Base-by-base conservation (phyloP, 176 grass and related monocot genomes). In the Triticum monococcum region DNA sequence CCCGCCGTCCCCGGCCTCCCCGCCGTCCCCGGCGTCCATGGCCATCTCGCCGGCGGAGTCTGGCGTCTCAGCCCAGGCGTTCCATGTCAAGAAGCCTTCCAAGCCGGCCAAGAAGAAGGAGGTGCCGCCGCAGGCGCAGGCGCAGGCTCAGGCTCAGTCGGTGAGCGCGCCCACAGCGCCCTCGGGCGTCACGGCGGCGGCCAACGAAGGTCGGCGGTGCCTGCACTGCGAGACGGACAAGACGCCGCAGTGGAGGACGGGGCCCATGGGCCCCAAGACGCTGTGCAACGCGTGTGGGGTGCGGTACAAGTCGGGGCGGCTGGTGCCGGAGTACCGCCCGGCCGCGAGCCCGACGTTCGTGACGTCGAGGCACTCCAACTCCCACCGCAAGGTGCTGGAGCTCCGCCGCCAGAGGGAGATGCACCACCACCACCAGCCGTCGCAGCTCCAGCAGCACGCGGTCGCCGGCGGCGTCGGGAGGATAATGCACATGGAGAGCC, bases 231-330 rank as follows among this genome's bases (percentile, higher is more conserved):
- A 91, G 71, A 94, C 96, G 24, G 96, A 98, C 82, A 98, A 92
- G 93, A 98, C 96, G 24, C 96, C 96, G 64, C 97, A 98, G 79
- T 98, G 94, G 97, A 93, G 97, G 83, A 94, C 94, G 6, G 97
- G 97, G 52, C 97, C 96, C 22, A 87, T 96, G 92, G 96, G 96
- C 4, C 96, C 96, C 23, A 98, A 98, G 94, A 96, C 96, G 77
- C 88, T 98, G 79, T 98, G 96, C 93, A 98, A 98, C 85, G 96
- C 96, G 30, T 98, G 96, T 81, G 96, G 96, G 20, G 96, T 96
- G 59, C 86, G 96, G 12, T 96, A 86, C 93, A 96, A 98, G 84
- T 98, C 93, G 12, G 96, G 96, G 3, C 89, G 96, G 31, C 92
- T 98, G 20, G 96, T 98, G 63, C 96, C 92, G 24, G 93, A 98